Percentiles rank a stretch among this genome's conserved stretches.
Evolutionary conservation across 805 yeast genomes (phyloP).

Genomic region (Hanseniaspora thailandica): DNA sequence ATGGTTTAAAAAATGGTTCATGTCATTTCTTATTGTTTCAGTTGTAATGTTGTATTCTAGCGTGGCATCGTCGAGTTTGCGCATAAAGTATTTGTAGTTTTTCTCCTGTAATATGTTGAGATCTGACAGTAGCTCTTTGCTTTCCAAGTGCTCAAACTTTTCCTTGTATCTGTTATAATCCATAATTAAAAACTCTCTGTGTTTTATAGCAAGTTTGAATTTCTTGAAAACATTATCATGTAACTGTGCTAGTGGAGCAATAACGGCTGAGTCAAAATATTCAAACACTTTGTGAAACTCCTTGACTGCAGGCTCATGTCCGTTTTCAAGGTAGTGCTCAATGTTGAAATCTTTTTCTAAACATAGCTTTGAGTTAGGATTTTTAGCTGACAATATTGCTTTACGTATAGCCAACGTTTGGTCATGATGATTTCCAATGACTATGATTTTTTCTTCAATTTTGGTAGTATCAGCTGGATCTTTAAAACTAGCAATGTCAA

Average conservation of each 20-base stretch:
- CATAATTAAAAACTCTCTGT: neutral
- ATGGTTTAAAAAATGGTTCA: neutral
- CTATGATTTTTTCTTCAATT: neutral
- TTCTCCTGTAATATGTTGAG: neutral
- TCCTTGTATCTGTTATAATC: slow-evolving; percentile 4
- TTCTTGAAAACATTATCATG: neutral
- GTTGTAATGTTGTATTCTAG: neutral
- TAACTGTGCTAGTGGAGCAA: neutral
- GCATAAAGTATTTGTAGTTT: slow-evolving; percentile 1
- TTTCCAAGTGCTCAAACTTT: neutral
- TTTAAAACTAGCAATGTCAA: neutral
- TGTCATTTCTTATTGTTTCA: neutral
- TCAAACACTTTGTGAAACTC: neutral
- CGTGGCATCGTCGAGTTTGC: neutral
- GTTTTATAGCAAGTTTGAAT: neutral
- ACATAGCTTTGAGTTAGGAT: neutral
- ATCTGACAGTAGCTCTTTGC: neutral
- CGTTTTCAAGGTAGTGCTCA: neutral
- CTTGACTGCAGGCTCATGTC: neutral
- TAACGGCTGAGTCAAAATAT: neutral
- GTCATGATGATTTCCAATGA: neutral
- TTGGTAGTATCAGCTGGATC: neutral
- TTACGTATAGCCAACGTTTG: neutral
- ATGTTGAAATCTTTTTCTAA: neutral
- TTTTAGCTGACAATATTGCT: neutral